Conservation (phyloP, 495 filamentous ascomycete genomes). For the Penicillium turbatum region DNA sequence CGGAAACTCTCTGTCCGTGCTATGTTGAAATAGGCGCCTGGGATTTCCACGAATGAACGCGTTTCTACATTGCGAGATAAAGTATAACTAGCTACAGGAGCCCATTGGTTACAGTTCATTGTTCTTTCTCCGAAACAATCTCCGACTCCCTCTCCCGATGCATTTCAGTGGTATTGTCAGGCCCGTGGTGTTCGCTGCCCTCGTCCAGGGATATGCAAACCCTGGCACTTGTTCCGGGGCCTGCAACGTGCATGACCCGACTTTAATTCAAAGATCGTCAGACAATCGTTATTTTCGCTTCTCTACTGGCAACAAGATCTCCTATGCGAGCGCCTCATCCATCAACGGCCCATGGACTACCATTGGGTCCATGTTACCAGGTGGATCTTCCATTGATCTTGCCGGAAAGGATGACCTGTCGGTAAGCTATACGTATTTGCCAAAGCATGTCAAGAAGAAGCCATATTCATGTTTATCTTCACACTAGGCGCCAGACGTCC, state of each 20-base stretch:
- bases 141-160: constrained; percentile 3
- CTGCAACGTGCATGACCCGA: constrained; percentile 63
- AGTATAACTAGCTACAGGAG: background rate
- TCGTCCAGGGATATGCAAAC: constrained; percentile 46
- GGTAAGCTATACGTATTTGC: constrained; percentile 37
- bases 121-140: background rate
- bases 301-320: constrained; percentile 62
- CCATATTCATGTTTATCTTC: background rate
- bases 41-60: constrained; percentile 9
- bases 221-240: constrained; percentile 55
- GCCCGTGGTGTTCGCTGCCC: constrained; percentile 15
- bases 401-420: constrained; percentile 59
- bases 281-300: constrained; percentile 73
- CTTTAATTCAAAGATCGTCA: constrained; percentile 54
- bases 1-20: background rate
- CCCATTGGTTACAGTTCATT: background rate
- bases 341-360: constrained; percentile 65
- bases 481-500: constrained; percentile 62
- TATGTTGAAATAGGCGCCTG: background rate
- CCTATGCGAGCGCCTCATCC: constrained; percentile 55
- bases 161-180: background rate
- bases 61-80: background rate
- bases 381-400: constrained; percentile 57
- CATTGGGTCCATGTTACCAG: constrained; percentile 53
- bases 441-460: background rate